Percentiles rank a stretch among this genome's conserved stretches.
Conservation (phyloP, 768 basidiomycete species). For the Artomyces pyxidatus region DNA sequence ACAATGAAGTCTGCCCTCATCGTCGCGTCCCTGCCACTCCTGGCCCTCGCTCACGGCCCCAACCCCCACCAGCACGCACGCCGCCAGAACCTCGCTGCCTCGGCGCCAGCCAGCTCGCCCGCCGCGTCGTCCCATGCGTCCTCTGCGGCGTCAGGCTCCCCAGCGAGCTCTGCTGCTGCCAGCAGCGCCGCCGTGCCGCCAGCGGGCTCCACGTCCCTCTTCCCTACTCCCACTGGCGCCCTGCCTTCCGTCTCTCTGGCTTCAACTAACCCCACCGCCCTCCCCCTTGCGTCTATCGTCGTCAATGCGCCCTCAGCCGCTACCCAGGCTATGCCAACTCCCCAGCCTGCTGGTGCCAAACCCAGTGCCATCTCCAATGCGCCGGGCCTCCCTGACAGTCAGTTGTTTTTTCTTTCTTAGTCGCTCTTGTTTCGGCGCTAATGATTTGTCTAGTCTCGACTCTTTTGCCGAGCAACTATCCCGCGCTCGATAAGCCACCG, state of each 20-base stretch:
- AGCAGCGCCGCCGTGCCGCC: background rate
- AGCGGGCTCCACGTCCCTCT: background rate
- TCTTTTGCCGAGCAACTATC: constrained; percentile 37
- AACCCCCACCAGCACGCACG: constrained; percentile 14
- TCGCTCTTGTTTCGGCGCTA: background rate
- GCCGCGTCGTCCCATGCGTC: constrained; percentile 16
- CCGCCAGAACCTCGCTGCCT: constrained; percentile 18
- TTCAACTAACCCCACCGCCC: constrained; percentile 52
- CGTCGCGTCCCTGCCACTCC: constrained; percentile 27
- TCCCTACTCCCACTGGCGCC: constrained; percentile 9
- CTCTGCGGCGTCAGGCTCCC: constrained; percentile 18
- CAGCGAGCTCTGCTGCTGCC: constrained; percentile 7
- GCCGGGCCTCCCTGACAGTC: constrained; percentile 27
- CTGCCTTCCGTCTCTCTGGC: constrained; percentile 36
- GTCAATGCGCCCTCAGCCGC: constrained; percentile 33
- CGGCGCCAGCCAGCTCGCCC: constrained; percentile 15
- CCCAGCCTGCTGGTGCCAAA: constrained; percentile 39
- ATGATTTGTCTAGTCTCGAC: constrained; percentile 1
- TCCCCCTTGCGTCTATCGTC: constrained; percentile 44
- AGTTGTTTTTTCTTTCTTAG: constrained; percentile 3
- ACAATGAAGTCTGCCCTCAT: constrained; percentile 26
- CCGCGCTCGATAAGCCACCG: constrained; percentile 54
- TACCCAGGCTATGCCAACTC: constrained; percentile 39
- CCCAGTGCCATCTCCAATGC: constrained; percentile 29
- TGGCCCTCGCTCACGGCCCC: constrained; percentile 32